Evolutionary conservation across 208 protist species (phyloP), one percentile per base, ranked within the genome.

Genomic region (Wallacemonas rigidus): DNA sequence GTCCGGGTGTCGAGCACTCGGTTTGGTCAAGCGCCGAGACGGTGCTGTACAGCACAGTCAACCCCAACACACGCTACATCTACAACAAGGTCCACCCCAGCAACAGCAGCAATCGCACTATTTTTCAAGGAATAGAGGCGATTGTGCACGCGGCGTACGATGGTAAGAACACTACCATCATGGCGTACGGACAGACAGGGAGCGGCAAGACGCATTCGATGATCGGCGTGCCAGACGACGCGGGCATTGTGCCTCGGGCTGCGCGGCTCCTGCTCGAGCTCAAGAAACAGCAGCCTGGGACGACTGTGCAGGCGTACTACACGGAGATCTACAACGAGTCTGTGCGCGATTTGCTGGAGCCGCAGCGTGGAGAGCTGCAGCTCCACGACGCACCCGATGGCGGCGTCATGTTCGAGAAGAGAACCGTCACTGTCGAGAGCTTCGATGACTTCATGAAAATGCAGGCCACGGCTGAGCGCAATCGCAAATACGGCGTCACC

Each of bases 131-230:
- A 54, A 80, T 96, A 14, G 89, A 94, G 74, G 78, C 89, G 2
- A 72, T 95, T 68, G 85, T 97, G 48, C 71, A 94, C 44, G 83
- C 90, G 41, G 88, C 88, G 40, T 79, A 96, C 14, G 80, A 90
- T 54, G 92, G 92, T 26, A 87, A 82, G 53, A 94, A 95, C 74
- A 80, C 88, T 2, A 92, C 84, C 6, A 76, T 97, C 17, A 85
- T 96, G 71, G 88, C 91, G 3, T 98, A 97, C 72, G 94, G 95
- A 0, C 93, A 98, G 79, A 98, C 93, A 0, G 92, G 95, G 15
- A 97, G 92, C 67, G 97, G 97, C 61, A 97, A 97, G 77, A 95
- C 93, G 41, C 83, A 97, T 75, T 95, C 88, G 63, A 97, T 97
- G 92, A 86, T 90, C 56, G 89, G 87, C 12, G 67, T 88, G 35